A percentile compares a stretch with the other conserved stretches of the same genome.
phyloP scores from a whole-genome alignment of 2,329 filamentous ascomycete genomes.

The Ophiostoma ulmi region DNA sequence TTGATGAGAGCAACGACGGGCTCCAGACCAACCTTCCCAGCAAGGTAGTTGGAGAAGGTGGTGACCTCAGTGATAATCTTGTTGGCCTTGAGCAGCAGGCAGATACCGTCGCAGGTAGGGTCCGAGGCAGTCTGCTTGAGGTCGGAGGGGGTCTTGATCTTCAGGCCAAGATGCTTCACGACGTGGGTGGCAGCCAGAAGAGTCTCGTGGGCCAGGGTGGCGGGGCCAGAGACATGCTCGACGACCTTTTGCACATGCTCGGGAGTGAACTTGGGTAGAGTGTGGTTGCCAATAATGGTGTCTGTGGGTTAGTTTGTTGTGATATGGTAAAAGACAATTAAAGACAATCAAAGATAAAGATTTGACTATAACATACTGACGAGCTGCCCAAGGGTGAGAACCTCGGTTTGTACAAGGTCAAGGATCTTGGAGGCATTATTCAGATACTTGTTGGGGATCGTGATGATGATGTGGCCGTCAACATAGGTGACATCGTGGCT shows the following conservation, averaged over 20 bases:
- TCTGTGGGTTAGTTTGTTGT: not conserved
- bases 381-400: not conserved
- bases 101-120: constrained; percentile 16
- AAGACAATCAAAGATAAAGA: not conserved
- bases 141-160: constrained; percentile 14
- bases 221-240: not conserved
- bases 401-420: constrained; percentile 3
- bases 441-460: constrained; percentile 8
- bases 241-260: not conserved
- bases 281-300: constrained; percentile 12
- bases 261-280: not conserved
- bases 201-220: not conserved
- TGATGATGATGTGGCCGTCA: constrained; percentile 14
- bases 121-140: not conserved
- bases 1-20: constrained; percentile 7
- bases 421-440: constrained; percentile 15
- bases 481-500: not conserved
- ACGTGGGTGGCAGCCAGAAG: constrained; percentile 8
- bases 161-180: not conserved
- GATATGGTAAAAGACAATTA: not conserved
- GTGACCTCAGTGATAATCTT: constrained; percentile 17
- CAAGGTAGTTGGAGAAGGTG: not conserved
- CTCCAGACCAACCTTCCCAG: constrained; percentile 17
- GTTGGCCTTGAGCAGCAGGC: constrained; percentile 20
- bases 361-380: not conserved